Evolutionary conservation across 208 protist genomes (phyloP).

Genomic region (Crithidia thermophila): DNA sequence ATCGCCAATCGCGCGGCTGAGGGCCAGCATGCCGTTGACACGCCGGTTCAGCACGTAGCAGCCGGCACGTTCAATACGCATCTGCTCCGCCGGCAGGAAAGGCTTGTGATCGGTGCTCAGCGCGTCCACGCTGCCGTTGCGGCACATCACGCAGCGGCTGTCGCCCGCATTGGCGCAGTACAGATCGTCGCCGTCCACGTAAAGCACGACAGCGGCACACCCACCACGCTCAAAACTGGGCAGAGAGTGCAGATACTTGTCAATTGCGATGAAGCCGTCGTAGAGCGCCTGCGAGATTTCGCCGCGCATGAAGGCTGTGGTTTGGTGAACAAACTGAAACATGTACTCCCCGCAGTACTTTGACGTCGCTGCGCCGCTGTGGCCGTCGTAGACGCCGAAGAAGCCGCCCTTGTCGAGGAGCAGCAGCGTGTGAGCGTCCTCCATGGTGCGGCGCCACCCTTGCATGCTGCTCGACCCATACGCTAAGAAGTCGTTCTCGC

Average conservation of each 20-base stretch:
- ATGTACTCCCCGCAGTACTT: slow-evolving; percentile 84
- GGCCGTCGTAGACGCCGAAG: slow-evolving; percentile 93
- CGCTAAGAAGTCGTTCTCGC: slow-evolving; percentile 67
- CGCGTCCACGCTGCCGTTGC: slow-evolving; percentile 82
- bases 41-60: slow-evolving; percentile 92
- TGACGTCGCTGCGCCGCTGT: slow-evolving; percentile 75
- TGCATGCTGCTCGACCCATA: slow-evolving; percentile 89
- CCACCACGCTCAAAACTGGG: slow-evolving; percentile 73
- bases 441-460: slow-evolving; percentile 91
- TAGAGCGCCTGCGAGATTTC: slow-evolving; percentile 75
- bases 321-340: slow-evolving; percentile 70
- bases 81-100: slow-evolving; percentile 71
- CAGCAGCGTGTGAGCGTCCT: slow-evolving; percentile 88
- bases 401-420: slow-evolving; percentile 79
- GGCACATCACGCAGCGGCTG: slow-evolving; percentile 88
- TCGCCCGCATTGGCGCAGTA: slow-evolving; percentile 95
- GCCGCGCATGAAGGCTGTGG: slow-evolving; percentile 54
- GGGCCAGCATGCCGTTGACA: slow-evolving; percentile 94
- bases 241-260: slow-evolving; percentile 68
- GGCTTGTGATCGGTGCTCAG: slow-evolving; percentile 96
- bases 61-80: slow-evolving; percentile 90
- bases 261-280: slow-evolving; percentile 87
- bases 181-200: slow-evolving; percentile 77
- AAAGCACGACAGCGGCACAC: slow-evolving; percentile 85
- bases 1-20: slow-evolving; percentile 96